phyloP scores from a whole-genome alignment of 805 yeast species.

The Candida andamanensis region DNA sequence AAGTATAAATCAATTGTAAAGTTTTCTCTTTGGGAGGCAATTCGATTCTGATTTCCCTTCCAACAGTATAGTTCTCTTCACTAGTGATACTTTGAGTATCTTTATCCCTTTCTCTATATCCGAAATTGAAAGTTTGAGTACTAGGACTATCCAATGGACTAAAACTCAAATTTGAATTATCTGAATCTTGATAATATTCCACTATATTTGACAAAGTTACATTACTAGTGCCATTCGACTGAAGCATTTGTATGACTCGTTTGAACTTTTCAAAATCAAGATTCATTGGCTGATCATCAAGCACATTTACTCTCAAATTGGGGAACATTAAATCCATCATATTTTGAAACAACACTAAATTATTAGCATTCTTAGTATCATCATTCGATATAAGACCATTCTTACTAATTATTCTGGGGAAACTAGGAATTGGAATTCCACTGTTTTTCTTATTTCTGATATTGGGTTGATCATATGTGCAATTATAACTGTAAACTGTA shows the following conservation, averaged over 20 bases:
- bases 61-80: conserved; percentile 24
- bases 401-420: conserved; percentile 7
- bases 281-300: conserved; percentile 24
- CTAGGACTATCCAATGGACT: conserved; percentile 4
- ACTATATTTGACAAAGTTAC: conserved; percentile 21
- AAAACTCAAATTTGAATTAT: conserved; percentile 14
- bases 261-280: conserved; percentile 34
- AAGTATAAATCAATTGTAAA: conserved; percentile 60
- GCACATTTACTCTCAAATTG: conserved; percentile 25
- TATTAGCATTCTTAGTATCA: conserved; percentile 12
- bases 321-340: conserved; percentile 32
- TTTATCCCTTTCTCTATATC: conserved; percentile 1
- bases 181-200: conserved; percentile 24
- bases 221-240: conserved; percentile 2
- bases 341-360: conserved; percentile 27
- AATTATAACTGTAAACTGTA: conserved; percentile 79
- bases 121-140: conserved; percentile 11
- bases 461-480: conserved; percentile 80
- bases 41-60: conserved; percentile 53
- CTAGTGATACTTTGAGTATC: conserved; percentile 8
- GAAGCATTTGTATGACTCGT: conserved; percentile 12
- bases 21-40: conserved; percentile 76
- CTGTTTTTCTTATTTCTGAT: conserved; percentile 43
- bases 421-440: conserved; percentile 25
- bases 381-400: conserved; percentile 6